Base-by-base conservation (phyloP, 306 rosid species). In the Malus asiatica region DNA sequence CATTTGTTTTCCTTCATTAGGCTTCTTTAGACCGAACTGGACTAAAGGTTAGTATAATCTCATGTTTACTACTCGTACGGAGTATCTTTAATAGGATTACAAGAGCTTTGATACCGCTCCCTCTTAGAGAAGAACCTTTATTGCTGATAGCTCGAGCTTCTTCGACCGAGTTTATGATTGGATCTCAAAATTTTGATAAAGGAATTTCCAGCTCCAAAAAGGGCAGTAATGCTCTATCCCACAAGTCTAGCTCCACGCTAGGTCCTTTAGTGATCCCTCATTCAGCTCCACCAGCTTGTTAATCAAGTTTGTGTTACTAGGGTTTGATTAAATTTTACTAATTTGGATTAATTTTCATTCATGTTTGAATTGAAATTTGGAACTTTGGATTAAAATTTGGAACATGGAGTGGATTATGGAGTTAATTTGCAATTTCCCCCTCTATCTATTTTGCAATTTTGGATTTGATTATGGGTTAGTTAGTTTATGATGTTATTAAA, bases 211-310 rank as follows among this genome's bases (percentile, higher is more conserved):
- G 32, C 19, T 82, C 89, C 4, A 96, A 88, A 80, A 94, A 82
- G 84, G 84, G 71, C 30, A 73, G 40, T 51, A 74, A 78, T 77
- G 38, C 74, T 8, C 77, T 92, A 81, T 89, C 97, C 0, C 76
- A 96, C 40, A 92, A 97, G 83, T 92, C 96, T 0, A 96, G 97
- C 65, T 85, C 98, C 92, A 96, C 9, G 86, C 99, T 7, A 86
- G 97, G 65, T 90, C 99, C 1, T 88, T 92, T 48, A 80, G 96
- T 35, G 97, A 90, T 52, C 96, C 74, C 83, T 92, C 64, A 88
- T 96, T 2, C 93, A 88, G 68, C 97, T 98, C 44, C 97, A 90
- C 29, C 97, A 92, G 74, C 97, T 95, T 38, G 87, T 86, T 76
- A 86, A 85, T 70, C 91, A 90, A 93, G 97, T 89, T 45, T 16